Evolutionary conservation across 225 moss, liverwort and hornwort species (phyloP), one percentile per base, ranked within the genome.

Genomic region (Antitrichia curtipendula): DNA sequence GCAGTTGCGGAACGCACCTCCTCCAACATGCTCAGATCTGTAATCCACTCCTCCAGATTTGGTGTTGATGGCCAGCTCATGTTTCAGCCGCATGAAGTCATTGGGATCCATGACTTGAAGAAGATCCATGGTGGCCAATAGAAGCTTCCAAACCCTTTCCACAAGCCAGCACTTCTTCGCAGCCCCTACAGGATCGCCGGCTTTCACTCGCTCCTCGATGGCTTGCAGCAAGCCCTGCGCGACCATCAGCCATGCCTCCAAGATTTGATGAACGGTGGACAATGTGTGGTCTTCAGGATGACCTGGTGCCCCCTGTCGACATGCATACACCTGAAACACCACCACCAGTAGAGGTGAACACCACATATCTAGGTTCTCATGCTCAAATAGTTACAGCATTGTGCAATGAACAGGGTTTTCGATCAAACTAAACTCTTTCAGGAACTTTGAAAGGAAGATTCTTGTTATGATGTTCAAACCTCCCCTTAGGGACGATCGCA

Each of bases 81-180:
- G 94, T 71, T 96, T 96, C 82, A 96, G 84, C 49, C 92, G 90
- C 95, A 95, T 95, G 60, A 96, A 96, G 85, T 96, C 96, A 47
- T 95, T 92, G 5, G 96, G 96, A 84, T 96, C 96, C 95, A 96
- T 95, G 25, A 96, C 92, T 86, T 96, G 96, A 28, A 96, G 91
- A 16, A 96, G 91, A 85, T 96, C 96, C 95, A 96, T 95, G 27
- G 92, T 86, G 59, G 91, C 89, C 45, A 95, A 74, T 47, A 95
- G 85, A 23, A 96, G 87, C 87, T 96, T 96, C 96, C 95, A 96
- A 65, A 95, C 83, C 56, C 95, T 80, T 89, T 96, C 95, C 43
- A 95, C 82, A 49, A 95, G 87, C 95, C 95, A 96, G 81, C 96
- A 93, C 85, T 92, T 93, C 88, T 92, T 95, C 8, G 95, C 94